Percentiles rank a stretch among this genome's conserved stretches.
Evolutionary conservation across 345 rosid species (phyloP).

Genomic region (Hibiscus trionum): DNA sequence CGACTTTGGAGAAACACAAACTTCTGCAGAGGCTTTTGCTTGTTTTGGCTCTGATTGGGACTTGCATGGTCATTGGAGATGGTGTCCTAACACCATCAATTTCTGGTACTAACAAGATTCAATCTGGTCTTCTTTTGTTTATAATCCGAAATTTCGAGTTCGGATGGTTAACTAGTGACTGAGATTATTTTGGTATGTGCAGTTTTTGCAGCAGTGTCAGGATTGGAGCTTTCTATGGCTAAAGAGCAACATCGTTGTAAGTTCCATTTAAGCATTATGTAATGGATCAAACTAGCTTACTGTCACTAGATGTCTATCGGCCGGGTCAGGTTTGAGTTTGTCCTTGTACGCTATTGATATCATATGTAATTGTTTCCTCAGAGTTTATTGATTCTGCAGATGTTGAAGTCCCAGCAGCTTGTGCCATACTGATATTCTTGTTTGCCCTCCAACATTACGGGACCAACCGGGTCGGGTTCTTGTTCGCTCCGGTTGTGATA

Average conservation of each 20-base stretch:
- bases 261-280: constrained; percentile 8
- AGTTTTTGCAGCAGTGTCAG: constrained; percentile 88
- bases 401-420: constrained; percentile 64
- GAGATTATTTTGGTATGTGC: constrained; percentile 22
- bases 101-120: constrained; percentile 43
- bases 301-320: too few relatives aligned
- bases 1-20: constrained; percentile 55
- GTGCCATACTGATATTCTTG: constrained; percentile 50
- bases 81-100: constrained; percentile 83
- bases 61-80: constrained; percentile 94
- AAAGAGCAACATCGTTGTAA: constrained; percentile 77
- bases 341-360: too few relatives aligned
- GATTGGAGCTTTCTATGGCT: constrained; percentile 69
- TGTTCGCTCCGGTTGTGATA: constrained; percentile 63
- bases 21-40: constrained; percentile 62
- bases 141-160: not conserved
- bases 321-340: too few relatives aligned
- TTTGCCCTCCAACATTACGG: constrained; percentile 78
- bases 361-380: not conserved
- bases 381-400: constrained; percentile 41
- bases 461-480: constrained; percentile 64
- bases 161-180: not conserved
- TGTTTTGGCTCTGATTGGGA: constrained; percentile 68
- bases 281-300: too few relatives aligned
- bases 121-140: not conserved